Evolutionary conservation across 345 rosid genomes (phyloP), one percentile per base, ranked within the genome.

Genomic region (Kernera saxatilis): DNA sequence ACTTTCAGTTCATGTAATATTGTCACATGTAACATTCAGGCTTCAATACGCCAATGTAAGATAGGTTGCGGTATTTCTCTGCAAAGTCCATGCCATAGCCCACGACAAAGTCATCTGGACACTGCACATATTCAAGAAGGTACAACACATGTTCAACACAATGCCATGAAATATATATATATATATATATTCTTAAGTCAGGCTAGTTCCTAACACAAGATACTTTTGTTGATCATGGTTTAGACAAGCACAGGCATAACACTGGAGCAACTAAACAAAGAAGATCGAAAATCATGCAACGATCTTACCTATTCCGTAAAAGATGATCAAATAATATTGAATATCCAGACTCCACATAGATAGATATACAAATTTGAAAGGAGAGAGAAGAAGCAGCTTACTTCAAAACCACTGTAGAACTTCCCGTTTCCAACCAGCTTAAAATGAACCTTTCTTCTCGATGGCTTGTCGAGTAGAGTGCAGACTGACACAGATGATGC

Each of bases 1-100:
- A 27, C 12, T 29, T 29, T 56, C 46, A 64, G 22, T 8, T 66
- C 45, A 62, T 62, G 57, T 54, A 46, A 29, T 11, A 43, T 17
- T 33, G 52, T 82, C 78, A 84, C 53, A 65, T 29, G 81, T 87
- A 90, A 78, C n/a, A 41, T 76, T 83, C 86, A 22, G 93, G 87
- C 80, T 91, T 93, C 86, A 93, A 74, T 35, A 93, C 78, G 22
- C 97, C 98, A 52, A 93, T 52, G 74, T 87, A 93, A 46, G 98
- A 91, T 78, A 93, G 65, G 82, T 89, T 93, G 76, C 98, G 80
- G 82, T 82, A 93, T 11, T 77, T 64, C 76, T 93, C 98, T 6
- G 94, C 97, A 70, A 80, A 93, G 80, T 93, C 98, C 96, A 93
- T 89, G 65, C 97, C 98, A 30, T 91, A 91, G 32, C 98, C 98